These are phyloP conservation scores for Ailanthus altissimus DNA, from an alignment of 345 rosid genomes.

Conservation along the genomic window DNA sequence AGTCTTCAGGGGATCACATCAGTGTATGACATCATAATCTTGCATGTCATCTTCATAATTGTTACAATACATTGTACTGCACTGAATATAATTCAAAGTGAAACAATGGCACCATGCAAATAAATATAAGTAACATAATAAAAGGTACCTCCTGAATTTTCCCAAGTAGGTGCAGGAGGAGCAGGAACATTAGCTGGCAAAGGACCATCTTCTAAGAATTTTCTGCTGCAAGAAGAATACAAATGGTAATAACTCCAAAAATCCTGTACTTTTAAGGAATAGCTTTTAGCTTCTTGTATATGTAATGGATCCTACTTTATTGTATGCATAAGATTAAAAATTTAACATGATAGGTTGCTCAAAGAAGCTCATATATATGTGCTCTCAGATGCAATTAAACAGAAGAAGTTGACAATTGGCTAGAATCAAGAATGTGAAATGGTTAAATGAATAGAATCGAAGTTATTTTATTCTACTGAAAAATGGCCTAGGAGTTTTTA, in stretches of 20 bases:
- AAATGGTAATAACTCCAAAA: conserved; percentile 18
- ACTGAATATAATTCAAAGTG: neutral
- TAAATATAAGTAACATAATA: conserved; percentile 8
- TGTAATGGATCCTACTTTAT: conserved; percentile 5
- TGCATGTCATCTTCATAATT: neutral
- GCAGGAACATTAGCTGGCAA: conserved; percentile 27
- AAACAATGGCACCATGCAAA: neutral
- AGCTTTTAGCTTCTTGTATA: conserved; percentile 10
- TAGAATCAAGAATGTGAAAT: too few species aligned
- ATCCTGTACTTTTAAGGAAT: neutral
- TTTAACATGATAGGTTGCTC: neutral
- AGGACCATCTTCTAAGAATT: conserved; percentile 48
- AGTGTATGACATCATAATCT: neutral
- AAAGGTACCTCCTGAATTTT: conserved; percentile 41
- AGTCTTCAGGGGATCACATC: too few species aligned
- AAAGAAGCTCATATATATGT: too few species aligned
- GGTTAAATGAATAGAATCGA: too few species aligned
- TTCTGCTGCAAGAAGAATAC: conserved; percentile 43
- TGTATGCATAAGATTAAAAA: neutral
- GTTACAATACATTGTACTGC: neutral
- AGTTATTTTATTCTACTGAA: too few species aligned
- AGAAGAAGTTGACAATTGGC: too few species aligned
- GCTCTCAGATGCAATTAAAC: too few species aligned
- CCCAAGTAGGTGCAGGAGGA: conserved; percentile 38
- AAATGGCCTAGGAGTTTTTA: too few species aligned